phyloP scores from a whole-genome alignment of 495 filamentous ascomycete genomes.

The Talaromyces stipitatus region DNA sequence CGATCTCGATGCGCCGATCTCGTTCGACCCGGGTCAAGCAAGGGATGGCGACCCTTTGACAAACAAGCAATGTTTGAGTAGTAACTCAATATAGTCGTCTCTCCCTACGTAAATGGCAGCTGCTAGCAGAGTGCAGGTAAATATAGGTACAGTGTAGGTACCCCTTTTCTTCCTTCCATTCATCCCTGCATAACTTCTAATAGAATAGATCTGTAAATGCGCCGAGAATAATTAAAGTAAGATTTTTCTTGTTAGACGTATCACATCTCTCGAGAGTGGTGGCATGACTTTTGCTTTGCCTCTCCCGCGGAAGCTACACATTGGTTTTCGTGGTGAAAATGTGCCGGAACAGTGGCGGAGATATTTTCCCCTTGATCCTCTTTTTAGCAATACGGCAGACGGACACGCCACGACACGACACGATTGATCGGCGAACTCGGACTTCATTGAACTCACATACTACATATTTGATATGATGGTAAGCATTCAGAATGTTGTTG shows the following conservation, averaged over 20 bases:
- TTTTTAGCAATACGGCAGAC: neutral
- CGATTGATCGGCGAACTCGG: neutral
- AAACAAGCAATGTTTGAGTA: conserved; percentile 1
- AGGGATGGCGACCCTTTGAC: neutral
- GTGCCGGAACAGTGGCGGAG: neutral
- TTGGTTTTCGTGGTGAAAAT: neutral
- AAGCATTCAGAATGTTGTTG: neutral
- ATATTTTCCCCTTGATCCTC: neutral
- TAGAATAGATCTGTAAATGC: neutral
- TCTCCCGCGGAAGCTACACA: neutral
- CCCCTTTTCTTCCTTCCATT: neutral
- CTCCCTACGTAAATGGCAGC: neutral
- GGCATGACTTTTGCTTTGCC: neutral
- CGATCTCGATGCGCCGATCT: neutral
- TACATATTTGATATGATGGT: neutral
- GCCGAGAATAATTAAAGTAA: neutral
- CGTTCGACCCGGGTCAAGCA: neutral
- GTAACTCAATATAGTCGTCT: neutral
- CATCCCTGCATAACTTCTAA: neutral
- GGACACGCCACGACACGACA: neutral
- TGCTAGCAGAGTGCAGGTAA: neutral
- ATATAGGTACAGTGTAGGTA: no score
- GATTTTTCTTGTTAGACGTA: neutral
- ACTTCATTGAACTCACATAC: neutral
- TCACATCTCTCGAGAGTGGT: neutral